These are phyloP conservation scores for Phlyctochytrium arcticum DNA, from an alignment of 192 early-diverging fungal genomes.

Conservation along the genomic window DNA sequence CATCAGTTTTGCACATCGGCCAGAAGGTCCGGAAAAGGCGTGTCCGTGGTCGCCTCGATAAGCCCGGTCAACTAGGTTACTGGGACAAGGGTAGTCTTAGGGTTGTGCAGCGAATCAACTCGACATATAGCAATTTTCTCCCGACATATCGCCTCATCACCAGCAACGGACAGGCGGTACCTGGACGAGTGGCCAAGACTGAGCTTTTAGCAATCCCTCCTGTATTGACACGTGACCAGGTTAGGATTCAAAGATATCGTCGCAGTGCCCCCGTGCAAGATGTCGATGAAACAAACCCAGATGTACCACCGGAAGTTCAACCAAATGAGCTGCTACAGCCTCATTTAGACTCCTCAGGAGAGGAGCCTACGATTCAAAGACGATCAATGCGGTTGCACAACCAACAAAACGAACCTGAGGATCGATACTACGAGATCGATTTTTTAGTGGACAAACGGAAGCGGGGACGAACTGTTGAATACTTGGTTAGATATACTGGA, in stretches of 20 bases:
- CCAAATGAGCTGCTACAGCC: no score
- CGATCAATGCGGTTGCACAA: neutral
- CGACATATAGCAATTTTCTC: neutral
- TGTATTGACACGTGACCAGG: no score
- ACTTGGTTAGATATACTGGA: neutral
- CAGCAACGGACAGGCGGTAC: neutral
- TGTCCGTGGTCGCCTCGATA: no score
- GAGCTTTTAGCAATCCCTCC: neutral
- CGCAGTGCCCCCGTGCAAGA: no score
- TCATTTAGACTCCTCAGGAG: no score
- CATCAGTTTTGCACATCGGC: neutral
- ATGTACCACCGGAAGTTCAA: no score
- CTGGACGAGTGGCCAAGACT: neutral
- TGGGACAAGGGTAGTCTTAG: neutral
- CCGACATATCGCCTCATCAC: neutral
- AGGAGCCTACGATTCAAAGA: no score
- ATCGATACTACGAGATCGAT: constrained; percentile 1
- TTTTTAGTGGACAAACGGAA: neutral
- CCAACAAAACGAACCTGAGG: no score
- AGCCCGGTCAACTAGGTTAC: constrained; percentile 4
- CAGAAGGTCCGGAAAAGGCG: constrained; percentile 7
- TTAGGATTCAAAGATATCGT: no score
- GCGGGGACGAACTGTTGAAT: neutral
- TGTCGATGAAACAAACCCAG: no score
- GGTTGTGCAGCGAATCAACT: neutral